Percentiles rank a stretch among this genome's conserved stretches.
Conservation (phyloP, 768 basidiomycete genomes). For the Rhodotorula graminis region DNA sequence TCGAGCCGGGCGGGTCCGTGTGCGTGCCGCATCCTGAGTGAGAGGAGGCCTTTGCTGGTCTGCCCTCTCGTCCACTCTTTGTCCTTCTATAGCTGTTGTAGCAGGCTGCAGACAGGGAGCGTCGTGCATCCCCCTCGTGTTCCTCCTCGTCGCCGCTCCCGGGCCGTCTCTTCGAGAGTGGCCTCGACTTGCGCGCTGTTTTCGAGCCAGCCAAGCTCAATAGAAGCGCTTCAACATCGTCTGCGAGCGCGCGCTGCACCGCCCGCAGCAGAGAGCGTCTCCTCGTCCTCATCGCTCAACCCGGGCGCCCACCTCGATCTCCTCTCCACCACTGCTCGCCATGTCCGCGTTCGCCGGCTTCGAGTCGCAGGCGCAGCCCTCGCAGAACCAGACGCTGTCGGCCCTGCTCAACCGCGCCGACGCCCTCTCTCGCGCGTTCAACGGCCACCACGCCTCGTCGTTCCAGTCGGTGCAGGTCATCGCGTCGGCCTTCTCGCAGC, state of each 20-base stretch:
- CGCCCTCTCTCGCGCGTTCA: conserved; percentile 27
- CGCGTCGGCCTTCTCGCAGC: conserved; percentile 20
- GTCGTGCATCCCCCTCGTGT: no score
- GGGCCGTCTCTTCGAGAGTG: no score
- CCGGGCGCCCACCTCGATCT: no score
- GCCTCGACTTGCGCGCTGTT: no score
- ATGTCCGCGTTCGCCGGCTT: not conserved
- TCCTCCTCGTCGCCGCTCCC: no score
- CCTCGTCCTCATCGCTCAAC: not conserved
- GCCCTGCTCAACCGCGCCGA: conserved; percentile 35
- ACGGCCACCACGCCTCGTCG: conserved; percentile 27
- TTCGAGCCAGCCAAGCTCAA: no score
- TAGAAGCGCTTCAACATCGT: no score
- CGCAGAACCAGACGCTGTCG: conserved; percentile 5
- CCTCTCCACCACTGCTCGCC: not conserved
- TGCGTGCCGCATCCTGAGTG: not conserved
- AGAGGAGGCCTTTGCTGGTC: conserved; percentile 18
- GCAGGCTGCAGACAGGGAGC: no score
- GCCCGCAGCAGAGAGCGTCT: no score
- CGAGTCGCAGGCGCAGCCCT: not conserved
- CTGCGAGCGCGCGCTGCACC: no score
- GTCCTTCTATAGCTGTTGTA: not conserved
- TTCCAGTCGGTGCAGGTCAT: conserved; percentile 22
- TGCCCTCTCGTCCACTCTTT: not conserved
- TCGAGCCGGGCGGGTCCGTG: not conserved